These are phyloP conservation scores for Daldinia decipiens DNA, from an alignment of 495 filamentous ascomycete species.

Conservation along the genomic window DNA sequence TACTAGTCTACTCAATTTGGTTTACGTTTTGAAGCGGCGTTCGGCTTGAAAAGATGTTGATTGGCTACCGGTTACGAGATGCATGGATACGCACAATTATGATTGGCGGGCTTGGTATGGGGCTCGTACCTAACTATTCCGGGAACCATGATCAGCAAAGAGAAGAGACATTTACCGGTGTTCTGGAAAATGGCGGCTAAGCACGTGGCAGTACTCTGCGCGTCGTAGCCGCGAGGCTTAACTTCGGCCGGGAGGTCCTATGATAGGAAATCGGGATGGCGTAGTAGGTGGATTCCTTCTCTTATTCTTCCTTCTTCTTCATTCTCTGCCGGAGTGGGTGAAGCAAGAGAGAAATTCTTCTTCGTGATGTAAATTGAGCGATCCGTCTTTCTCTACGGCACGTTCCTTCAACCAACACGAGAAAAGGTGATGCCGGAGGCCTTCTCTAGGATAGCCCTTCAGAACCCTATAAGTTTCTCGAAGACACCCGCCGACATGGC, in stretches of 20 bases:
- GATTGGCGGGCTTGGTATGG: conserved; percentile 36
- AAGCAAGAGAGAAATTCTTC: conserved; percentile 14
- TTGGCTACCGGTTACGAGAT: conserved; percentile 41
- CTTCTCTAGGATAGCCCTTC: neutral
- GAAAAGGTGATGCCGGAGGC: conserved; percentile 25
- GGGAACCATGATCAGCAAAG: conserved; percentile 23
- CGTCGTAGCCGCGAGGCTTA: conserved; percentile 24
- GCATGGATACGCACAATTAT: neutral
- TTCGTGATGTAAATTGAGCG: conserved; percentile 11
- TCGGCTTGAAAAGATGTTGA: conserved; percentile 1
- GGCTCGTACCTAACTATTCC: conserved; percentile 32
- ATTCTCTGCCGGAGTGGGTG: conserved; percentile 17
- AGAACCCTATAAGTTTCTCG: conserved; percentile 31
- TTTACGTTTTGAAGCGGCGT: conserved; percentile 28
- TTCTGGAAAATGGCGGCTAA: conserved; percentile 16
- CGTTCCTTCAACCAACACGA: conserved; percentile 18
- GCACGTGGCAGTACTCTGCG: conserved; percentile 21
- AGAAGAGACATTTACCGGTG: neutral
- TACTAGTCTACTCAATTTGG: conserved; percentile 19
- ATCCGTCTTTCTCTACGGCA: conserved; percentile 12
- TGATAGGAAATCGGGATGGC: conserved; percentile 25
- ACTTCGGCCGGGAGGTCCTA: conserved; percentile 35
- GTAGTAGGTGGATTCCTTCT: conserved; percentile 29
- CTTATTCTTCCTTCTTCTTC: conserved; percentile 19
- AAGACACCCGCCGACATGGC: conserved; percentile 29